A percentile compares a stretch with the other conserved stretches of the same genome.
phyloP scores from a whole-genome alignment of 1,139 yeast genomes.

The Diutina siamensis region DNA sequence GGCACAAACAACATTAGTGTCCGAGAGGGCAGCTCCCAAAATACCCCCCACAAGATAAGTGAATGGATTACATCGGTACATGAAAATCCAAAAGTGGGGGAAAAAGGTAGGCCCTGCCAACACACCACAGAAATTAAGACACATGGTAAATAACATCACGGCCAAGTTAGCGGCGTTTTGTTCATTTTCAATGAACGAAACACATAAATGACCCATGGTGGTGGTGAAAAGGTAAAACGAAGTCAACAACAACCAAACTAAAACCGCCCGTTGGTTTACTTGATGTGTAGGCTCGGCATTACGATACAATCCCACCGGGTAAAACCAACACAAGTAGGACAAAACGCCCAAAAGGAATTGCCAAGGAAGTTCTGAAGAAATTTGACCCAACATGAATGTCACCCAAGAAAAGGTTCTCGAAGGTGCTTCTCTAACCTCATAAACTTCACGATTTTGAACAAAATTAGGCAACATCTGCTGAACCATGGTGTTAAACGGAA shows the following conservation, averaged over 20 bases:
- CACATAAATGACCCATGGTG: slow-evolving; percentile 53
- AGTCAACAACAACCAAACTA: slow-evolving; percentile 48
- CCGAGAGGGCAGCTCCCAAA: background rate
- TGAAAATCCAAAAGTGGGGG: slow-evolving; percentile 42
- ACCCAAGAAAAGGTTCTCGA: slow-evolving; percentile 8
- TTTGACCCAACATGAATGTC: slow-evolving; percentile 39
- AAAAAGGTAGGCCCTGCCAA: slow-evolving; percentile 48
- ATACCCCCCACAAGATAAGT: slow-evolving; percentile 35
- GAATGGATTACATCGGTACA: slow-evolving; percentile 55
- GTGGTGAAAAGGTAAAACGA: slow-evolving; percentile 49
- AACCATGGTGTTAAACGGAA: slow-evolving; percentile 24
- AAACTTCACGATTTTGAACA: slow-evolving; percentile 7
- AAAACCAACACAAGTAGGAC: slow-evolving; percentile 67
- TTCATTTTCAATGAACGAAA: slow-evolving; percentile 53
- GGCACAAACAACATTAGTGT: background rate
- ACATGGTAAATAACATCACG: slow-evolving; percentile 51
- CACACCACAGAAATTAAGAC: slow-evolving; percentile 76
- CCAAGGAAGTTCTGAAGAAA: slow-evolving; percentile 70
- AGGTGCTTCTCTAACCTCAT: slow-evolving; percentile 8
- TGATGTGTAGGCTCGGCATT: slow-evolving; percentile 32
- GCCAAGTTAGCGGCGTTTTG: slow-evolving; percentile 68
- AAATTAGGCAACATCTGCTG: slow-evolving; percentile 7
- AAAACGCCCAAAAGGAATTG: slow-evolving; percentile 53
- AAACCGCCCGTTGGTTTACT: slow-evolving; percentile 40
- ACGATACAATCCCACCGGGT: slow-evolving; percentile 59